Conservation (phyloP, 257 asterid species). For the Nicotiana tomentosiformis region DNA sequence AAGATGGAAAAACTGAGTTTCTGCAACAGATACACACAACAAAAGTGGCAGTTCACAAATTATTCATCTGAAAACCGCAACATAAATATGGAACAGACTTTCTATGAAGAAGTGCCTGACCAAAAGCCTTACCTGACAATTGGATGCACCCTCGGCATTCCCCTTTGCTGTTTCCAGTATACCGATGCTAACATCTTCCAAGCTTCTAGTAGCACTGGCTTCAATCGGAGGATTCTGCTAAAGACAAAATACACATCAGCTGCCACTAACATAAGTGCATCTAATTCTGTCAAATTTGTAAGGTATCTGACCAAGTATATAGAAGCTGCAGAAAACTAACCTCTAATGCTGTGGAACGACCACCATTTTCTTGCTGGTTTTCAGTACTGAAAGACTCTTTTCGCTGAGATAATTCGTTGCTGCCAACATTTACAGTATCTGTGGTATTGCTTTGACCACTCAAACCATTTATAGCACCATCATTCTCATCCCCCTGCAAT, state of each 20-base stretch:
- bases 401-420: not conserved
- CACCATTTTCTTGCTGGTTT: not conserved
- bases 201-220: slow-evolving; percentile 12
- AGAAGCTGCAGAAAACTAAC: slow-evolving; percentile 2
- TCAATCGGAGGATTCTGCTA: slow-evolving; percentile 12
- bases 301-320: not conserved
- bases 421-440: not conserved
- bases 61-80: not conserved
- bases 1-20: not conserved
- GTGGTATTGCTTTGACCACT: not conserved
- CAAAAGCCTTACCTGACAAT: not conserved
- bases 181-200: slow-evolving; percentile 19
- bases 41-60: not conserved
- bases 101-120: not conserved
- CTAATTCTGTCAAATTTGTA: not conserved
- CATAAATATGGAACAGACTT: not conserved
- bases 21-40: not conserved
- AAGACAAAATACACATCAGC: slow-evolving; percentile 1
- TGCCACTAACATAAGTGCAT: not conserved
- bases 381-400: not conserved
- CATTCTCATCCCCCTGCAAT: slow-evolving; percentile 7
- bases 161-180: slow-evolving; percentile 5
- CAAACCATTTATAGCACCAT: not conserved
- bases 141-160: slow-evolving; percentile 11
- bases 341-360: not conserved